Percentiles rank a stretch among this genome's conserved stretches.
Conservation (phyloP, 306 rosid genomes). For the Nissolia schottii region DNA sequence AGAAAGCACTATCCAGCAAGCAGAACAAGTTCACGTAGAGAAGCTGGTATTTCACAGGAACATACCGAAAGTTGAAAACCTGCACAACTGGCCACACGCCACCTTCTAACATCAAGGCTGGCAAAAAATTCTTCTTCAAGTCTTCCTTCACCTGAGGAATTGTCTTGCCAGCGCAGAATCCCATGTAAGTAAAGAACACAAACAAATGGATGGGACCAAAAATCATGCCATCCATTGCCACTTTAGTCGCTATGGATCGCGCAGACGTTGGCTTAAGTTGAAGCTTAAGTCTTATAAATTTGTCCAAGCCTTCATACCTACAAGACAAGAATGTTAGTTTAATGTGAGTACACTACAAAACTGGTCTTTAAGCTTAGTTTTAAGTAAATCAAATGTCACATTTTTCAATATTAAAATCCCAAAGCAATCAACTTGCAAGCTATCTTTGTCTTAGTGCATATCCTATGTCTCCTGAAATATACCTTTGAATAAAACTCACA, state of each 20-base stretch:
- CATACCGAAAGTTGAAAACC: conserved; percentile 62
- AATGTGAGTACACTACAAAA: conserved; percentile 1
- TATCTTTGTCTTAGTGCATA: neutral
- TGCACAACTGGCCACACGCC: conserved; percentile 79
- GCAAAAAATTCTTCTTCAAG: conserved; percentile 61
- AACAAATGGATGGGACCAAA: conserved; percentile 72
- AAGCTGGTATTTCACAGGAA: conserved; percentile 84
- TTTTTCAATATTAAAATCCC: neutral
- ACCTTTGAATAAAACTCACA: neutral
- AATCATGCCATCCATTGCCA: conserved; percentile 63
- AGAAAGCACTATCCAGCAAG: conserved; percentile 79
- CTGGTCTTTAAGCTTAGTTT: neutral
- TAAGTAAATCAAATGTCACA: neutral
- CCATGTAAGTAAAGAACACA: conserved; percentile 82
- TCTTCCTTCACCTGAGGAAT: conserved; percentile 68
- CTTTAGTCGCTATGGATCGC: conserved; percentile 59
- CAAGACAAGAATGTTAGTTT: conserved; percentile 11
- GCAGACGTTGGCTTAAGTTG: conserved; percentile 52
- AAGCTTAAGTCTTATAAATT: conserved; percentile 52
- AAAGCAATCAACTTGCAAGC: conserved; percentile 5
- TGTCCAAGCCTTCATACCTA: conserved; percentile 88
- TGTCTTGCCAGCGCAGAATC: conserved; percentile 63
- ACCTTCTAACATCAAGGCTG: conserved; percentile 73
- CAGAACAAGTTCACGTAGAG: conserved; percentile 84
- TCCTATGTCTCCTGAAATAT: neutral